Base-by-base conservation (phyloP, 768 basidiomycete genomes). In the Mycena galopus region DNA sequence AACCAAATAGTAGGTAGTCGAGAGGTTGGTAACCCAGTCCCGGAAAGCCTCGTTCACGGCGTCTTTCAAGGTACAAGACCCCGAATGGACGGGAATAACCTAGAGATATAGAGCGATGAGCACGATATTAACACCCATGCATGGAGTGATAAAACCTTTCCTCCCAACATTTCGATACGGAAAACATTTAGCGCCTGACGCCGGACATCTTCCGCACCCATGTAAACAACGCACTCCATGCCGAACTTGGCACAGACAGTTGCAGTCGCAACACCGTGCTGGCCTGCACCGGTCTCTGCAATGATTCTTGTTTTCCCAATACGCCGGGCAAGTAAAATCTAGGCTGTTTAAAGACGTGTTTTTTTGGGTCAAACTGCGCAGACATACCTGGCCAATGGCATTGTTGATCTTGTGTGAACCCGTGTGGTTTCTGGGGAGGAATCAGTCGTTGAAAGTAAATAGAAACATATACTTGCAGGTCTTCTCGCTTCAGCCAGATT, bases 331-430 rank as follows among this genome's bases (percentile, higher is more conserved):
- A 99, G 90, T 21, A 99, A 87, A 72, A 99, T 97, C 94, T 97
- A 80, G 3, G 57, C 29, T 17, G 19, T 8, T n/a, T 65, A 73
- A 14, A 76, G 74, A 39, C 39, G 11, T 17, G 9, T 33, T 51
- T 44, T 65, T 19, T 72, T 39, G 44, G 27, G 55, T 12, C 17
- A 37, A 25, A 51, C 19, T n/a, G 47, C 14, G 58, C n/a, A 29
- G 32, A 78, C 85, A 73, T 77, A 91, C 93, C 88, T 97, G 97
- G 39, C 98, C 98, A 70, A 99, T 93, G 27, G 97, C 97, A 81
- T 99, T 99, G 84, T 99, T 99, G 79, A 99, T 99, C 83, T 99
- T 99, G 83, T 99, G 98, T 12, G 97, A 98, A 19, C 98, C 98
- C 0, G 98, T 99, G 80, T 99, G 97, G 81, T 99, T 99, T 70